These are phyloP conservation scores for Komagataella pseudopastoris DNA, from an alignment of 805 yeast species.

Conservation along the genomic window DNA sequence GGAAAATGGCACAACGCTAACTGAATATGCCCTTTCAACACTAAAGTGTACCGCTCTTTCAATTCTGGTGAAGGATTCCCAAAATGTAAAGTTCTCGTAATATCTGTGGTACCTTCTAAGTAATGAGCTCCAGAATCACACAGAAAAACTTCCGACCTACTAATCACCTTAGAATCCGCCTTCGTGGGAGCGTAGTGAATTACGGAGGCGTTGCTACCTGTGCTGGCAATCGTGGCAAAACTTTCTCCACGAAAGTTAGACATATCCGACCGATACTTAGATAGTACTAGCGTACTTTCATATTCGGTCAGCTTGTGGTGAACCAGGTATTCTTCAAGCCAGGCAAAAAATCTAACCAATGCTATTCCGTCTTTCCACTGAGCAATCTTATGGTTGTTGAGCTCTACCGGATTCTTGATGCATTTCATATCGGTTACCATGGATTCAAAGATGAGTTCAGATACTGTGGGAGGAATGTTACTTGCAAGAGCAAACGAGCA, in stretches of 20 bases:
- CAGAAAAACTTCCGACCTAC: constrained; percentile 38
- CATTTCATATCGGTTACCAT: constrained; percentile 45
- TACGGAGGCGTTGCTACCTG: constrained; percentile 67
- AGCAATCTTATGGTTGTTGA: constrained; percentile 35
- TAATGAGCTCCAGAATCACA: constrained; percentile 51
- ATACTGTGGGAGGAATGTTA: constrained; percentile 1
- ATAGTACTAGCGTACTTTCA: constrained; percentile 49
- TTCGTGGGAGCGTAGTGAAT: constrained; percentile 58
- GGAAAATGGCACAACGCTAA: constrained; percentile 38
- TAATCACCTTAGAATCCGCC: constrained; percentile 28
- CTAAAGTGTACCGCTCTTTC: constrained; percentile 37
- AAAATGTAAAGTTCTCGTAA: constrained; percentile 48
- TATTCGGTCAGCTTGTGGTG: constrained; percentile 44
- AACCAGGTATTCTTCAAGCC: constrained; percentile 40
- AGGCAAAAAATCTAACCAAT: constrained; percentile 35
- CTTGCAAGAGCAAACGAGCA: constrained; percentile 3
- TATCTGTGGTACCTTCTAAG: constrained; percentile 52
- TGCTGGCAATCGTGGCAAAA: constrained; percentile 61
- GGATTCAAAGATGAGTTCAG: constrained; percentile 19
- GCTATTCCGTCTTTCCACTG: constrained; percentile 51
- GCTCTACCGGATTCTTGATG: constrained; percentile 33
- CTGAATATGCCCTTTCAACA: constrained; percentile 43
- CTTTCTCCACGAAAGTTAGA: constrained; percentile 49
- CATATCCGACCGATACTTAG: constrained; percentile 36
- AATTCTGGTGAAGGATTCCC: constrained; percentile 31